Evolutionary conservation across 257 asterid genomes (phyloP), one percentile per base, ranked within the genome.

Genomic region (Striga asiatica): DNA sequence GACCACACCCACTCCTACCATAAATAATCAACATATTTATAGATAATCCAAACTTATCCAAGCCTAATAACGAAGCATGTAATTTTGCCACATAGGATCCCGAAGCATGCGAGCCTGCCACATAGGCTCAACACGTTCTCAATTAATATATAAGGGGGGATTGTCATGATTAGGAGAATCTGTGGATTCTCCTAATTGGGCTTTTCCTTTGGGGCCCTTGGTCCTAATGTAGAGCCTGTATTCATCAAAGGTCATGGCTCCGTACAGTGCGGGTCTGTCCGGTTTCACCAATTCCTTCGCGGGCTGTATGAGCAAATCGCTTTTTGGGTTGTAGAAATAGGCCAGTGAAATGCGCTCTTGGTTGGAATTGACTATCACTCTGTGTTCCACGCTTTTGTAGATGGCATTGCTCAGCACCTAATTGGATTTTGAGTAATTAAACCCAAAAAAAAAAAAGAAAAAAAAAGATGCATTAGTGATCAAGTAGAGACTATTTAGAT

Each of bases 221-320:
- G 82, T 78, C 79, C 93, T 74, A 8, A 82, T 85, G 68, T 66
- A 85, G n/a, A 78, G 78, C 27, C 93, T 67, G 38, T 85, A 85
- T 7, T 85, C 69, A 65, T 78, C 85, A n/a, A 68, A 85, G 12
- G 93, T 85, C 91, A 77, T 80, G 21, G 88, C 42, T 1, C 74
- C 58, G 61, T 82, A 80, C 46, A 72, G 16, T 20, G 93, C 81
- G 9, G 91, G 83, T 29, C 18, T 53, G 0, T 78, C 77, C 8
- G 72, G 52, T 12, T 71, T 60, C 50, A 82, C 74, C 17, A 85
- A 47, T 58, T 85, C 88, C 45, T 71, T 62, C 0, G 68, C 74
- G 7, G 95, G 93, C 56, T 79, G 69, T 17, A 82, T 76, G 0
- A 74, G 55, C 22, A 85, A 54, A 65, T 80, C 83, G 22, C 95